Base-by-base conservation (phyloP, 805 yeast species). In the Trichomonascus vanleenenianus region DNA sequence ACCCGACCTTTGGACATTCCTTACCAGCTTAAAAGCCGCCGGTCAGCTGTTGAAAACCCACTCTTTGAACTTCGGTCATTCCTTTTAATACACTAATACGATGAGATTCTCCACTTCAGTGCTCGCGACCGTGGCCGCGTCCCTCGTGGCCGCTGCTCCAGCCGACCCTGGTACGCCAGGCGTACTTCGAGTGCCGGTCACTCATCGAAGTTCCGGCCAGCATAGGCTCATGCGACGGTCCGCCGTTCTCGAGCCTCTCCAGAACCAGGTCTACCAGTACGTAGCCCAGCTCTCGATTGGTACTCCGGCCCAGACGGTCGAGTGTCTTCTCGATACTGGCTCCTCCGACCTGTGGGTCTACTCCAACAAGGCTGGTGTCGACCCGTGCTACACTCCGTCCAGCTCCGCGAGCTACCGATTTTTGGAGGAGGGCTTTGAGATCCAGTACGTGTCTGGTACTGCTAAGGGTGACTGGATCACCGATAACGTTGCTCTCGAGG, bases 271-370 rank as follows among this genome's bases (percentile, higher is more conserved):
- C 37, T 30, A 31, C 30, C 41, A 36, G 27, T 43, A 43, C 43
- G 31, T 30, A n/a, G 41, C 48, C 19, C 33, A 35, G 2, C 12
- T 61, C 20, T 43, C 57, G 7, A 44, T 83, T n/a, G 89, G 91
- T 3, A 73, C 85, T 0, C 73, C 79, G 1, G 56, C 68, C 1
- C 81, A 81, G 54, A 58, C 65, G 9, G 66, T 81, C 4, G 66
- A 65, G 2, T 76, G 80, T 3, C 58, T 78, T 36, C 57, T 81
- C 12, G 87, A 82, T 56, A 81, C 87, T 1, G 88, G 87, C 1
- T 80, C 86, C 0, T 71, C 82, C 0, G 86, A 81, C 57, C 58
- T 81, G 39, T 79, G 83, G 83, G 74, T 81, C 22, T 66, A 49
- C 43, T 27, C 55, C 14, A 15, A 31, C 14, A 30, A 42, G 33